Percentiles rank a stretch among this genome's conserved stretches.
Conservation (phyloP, 768 basidiomycete species). For the Serpula lacrymans region DNA sequence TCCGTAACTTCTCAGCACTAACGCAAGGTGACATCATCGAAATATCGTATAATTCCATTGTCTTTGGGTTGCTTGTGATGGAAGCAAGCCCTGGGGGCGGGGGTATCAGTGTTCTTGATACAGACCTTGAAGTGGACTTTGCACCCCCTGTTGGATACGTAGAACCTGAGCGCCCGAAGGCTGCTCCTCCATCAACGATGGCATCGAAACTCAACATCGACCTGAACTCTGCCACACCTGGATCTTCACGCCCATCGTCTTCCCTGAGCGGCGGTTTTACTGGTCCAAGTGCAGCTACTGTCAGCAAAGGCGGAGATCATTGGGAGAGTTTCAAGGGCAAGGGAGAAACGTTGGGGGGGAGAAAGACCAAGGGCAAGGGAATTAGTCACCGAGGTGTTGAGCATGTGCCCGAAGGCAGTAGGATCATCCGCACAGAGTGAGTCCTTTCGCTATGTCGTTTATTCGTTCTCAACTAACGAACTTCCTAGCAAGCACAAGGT, state of each 20-base stretch:
- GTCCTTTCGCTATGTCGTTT: conserved; percentile 27
- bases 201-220: conserved; percentile 96
- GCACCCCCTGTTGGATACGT: conserved; percentile 91
- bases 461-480: conserved; percentile 11
- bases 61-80: conserved; percentile 95
- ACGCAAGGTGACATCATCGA: conserved; percentile 98
- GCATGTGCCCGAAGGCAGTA: conserved; percentile 74
- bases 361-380: conserved; percentile 95
- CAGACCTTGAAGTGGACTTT: conserved; percentile 98
- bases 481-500: conserved; percentile 69
- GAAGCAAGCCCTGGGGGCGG: conserved; percentile 83
- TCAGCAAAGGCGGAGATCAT: conserved; percentile 76
- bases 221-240: conserved; percentile 79
- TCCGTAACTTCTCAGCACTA: conserved; percentile 88
- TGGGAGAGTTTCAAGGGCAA: conserved; percentile 98
- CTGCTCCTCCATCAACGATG: conserved; percentile 85
- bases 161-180: conserved; percentile 85
- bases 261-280: conserved; percentile 68
- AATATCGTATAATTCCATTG: conserved; percentile 93
- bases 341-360: conserved; percentile 86
- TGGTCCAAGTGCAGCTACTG: conserved; percentile 41
- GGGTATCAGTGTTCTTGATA: conserved; percentile 89
- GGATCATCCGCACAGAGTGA: conserved; percentile 89
- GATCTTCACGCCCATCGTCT: conserved; percentile 78
- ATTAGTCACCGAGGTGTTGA: conserved; percentile 81